Base-by-base conservation (phyloP, 495 filamentous ascomycete species). In the Penicillium odoratum region DNA sequence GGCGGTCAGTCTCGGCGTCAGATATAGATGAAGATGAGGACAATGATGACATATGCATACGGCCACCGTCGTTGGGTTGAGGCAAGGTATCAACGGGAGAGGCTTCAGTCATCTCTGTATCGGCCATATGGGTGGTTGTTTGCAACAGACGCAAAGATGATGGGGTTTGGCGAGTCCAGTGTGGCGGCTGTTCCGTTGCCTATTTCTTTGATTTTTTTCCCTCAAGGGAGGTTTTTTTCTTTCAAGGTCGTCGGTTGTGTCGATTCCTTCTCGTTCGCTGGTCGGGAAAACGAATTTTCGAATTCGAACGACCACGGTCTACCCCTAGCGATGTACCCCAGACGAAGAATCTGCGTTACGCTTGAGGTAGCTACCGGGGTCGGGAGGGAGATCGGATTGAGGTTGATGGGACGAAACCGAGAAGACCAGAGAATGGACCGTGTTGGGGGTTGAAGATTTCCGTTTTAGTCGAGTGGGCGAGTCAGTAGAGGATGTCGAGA, bases 1-100 rank as follows among this genome's bases (percentile, higher is more conserved):
- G 71, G 36, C 76, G 76, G 47, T 78, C 75, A 42, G 65, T 72
- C 57, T 79, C 76, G 56, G 71, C 73, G 71, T 79, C 76, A 53
- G 76, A 79, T 64, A 77, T 74, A 33, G 76, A 79, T 43, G 76
- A 78, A 13, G 76, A 77, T 31, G 74, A 77, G 18, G 76, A 79
- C 42, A 72, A 59, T 38, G 72, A 75, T 50, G 71, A 71, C 67
- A 74, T 77, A 56, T 77, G 69, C 63, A 70, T 69, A 65, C 71
- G 74, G 66, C 70, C 69, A 68, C 67, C 68, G 60, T 78, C 74
- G 60, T 72, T 74, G 13, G 76, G 76, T 49, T 75, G 76, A 55
- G 76, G 76, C 52, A 76, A 51, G 47, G 70, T 72, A 46, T 73
- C 72, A 57, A 79, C 74, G 45, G 76, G 74, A 59, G 65, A 71